Evolutionary conservation across 129 eudicot genomes (phyloP).

Genomic region (Mikania micrantha): DNA sequence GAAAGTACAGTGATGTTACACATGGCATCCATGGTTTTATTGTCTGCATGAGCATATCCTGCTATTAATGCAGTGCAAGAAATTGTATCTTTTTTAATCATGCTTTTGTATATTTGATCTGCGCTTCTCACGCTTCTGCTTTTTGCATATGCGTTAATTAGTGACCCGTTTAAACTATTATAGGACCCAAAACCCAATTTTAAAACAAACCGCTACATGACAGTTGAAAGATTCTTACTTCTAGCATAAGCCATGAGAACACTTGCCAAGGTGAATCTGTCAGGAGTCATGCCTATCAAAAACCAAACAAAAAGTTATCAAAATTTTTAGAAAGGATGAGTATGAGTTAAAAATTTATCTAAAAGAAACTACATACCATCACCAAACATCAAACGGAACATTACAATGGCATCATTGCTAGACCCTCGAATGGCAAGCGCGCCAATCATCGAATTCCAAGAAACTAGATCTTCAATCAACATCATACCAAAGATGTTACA

Average conservation of each 20-base stretch:
- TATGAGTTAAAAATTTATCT: background rate
- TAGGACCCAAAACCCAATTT: conserved; percentile 47
- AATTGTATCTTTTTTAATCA: conserved; percentile 38
- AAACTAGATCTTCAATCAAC: conserved; percentile 51
- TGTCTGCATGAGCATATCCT: conserved; percentile 51
- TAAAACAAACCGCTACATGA: conserved; percentile 29
- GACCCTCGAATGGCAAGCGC: conserved; percentile 51
- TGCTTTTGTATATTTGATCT: conserved; percentile 32
- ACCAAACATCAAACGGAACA: conserved; percentile 48
- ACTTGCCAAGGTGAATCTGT: conserved; percentile 55
- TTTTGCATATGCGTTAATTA: conserved; percentile 59
- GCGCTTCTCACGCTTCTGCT: conserved; percentile 46
- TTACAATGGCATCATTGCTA: conserved; percentile 29
- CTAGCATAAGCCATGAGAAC: conserved; percentile 35
- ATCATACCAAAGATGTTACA: conserved; percentile 39
- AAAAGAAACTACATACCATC: conserved; percentile 34
- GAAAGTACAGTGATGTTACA: too few species aligned
- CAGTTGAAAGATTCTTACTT: conserved; percentile 23
- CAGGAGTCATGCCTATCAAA: conserved; percentile 49
- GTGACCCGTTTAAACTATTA: conserved; percentile 40
- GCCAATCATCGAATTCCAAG: conserved; percentile 70
- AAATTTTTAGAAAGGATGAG: background rate
- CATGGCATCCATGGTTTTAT: conserved; percentile 31
- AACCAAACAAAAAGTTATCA: background rate
- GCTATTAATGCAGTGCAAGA: conserved; percentile 64